Base-by-base conservation (phyloP, 2,329 filamentous ascomycete genomes). In the Tothia fuscella region DNA sequence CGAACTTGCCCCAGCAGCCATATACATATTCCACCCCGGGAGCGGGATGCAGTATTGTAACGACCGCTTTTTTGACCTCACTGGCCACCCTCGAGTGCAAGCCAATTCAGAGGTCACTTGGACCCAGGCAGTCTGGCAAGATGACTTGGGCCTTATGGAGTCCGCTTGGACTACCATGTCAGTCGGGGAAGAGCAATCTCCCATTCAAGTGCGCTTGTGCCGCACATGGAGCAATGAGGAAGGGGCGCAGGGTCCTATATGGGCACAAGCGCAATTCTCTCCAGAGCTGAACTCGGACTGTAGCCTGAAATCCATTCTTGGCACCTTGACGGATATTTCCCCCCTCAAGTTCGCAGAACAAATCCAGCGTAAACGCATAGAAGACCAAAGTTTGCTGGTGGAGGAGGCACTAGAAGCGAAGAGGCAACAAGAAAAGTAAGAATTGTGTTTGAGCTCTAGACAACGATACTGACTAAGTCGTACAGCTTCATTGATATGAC, bases 251-350 rank as follows among this genome's bases (percentile, higher is more conserved):
- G 36, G 36, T 20, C 37, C 32, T 16, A 21, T 22, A 25, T 44
- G 42, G 42, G 42, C 29, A 3, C 13, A 41, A 31, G 19, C 19
- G 9, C 12, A 21, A 3, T 13, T 29, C 6, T 24, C 19, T 17
- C 42, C 42, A 20, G 42, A 44, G 20, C 22, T 33, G 13, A 31
- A 44, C 14, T n/a, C 42, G 14, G 5, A 44, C 2, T 37, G 42
- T 14, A 33, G 28, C 5, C 28, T 56, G 7, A 47, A 57, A 16
- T 51, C 51, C 33, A 52, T 59, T 37, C 51, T 54, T 22, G 56
- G 56, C 1, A 56, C 54, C 25, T 56, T 50, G 4, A 52, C 57
- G 10, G 55, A 58, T 30, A 56, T 59, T 29, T 53, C 50, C 42
- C 55, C 47, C 6, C 55, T 58, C 24, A 58, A 58, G 32, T 53